These are phyloP conservation scores for Rubroshorea leprosula DNA, from an alignment of 345 rosid genomes.

Conservation along the genomic window DNA sequence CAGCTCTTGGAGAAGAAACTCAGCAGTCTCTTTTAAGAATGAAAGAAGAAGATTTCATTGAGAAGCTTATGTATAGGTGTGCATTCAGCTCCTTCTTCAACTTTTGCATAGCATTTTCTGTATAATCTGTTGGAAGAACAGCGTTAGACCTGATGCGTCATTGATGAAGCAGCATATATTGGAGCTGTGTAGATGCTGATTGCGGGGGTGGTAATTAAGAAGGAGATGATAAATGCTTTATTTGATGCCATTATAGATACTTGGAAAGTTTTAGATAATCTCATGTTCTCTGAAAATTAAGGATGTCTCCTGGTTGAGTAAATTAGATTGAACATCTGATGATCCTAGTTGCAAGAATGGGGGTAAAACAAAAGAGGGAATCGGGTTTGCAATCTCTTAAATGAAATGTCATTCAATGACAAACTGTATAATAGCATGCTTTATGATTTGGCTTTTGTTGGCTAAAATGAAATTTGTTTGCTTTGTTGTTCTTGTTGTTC, in stretches of 20 bases:
- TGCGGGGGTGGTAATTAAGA: conserved; percentile 9
- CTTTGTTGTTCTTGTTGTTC: no score
- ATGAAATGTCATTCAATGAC: no score
- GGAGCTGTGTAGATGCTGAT: conserved; percentile 8
- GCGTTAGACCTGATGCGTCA: conserved; percentile 1
- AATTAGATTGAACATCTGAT: background rate
- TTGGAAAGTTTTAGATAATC: conserved; percentile 3
- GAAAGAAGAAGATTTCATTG: conserved; percentile 98
- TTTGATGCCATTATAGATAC: background rate
- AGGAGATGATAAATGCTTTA: conserved; percentile 12
- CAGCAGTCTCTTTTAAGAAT: conserved; percentile 78
- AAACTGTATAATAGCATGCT: no score
- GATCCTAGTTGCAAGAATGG: background rate
- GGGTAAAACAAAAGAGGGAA: background rate
- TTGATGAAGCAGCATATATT: conserved; percentile 7
- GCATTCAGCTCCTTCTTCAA: conserved; percentile 21
- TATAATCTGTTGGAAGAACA: conserved; percentile 5
- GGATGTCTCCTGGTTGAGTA: conserved; percentile 9
- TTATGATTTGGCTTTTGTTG: no score
- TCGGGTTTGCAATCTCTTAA: background rate
- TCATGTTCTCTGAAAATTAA: background rate
- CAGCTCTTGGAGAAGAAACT: conserved; percentile 82
- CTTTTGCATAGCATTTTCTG: conserved; percentile 9
- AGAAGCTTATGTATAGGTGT: conserved; percentile 87
- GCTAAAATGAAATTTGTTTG: no score